These are phyloP conservation scores for Cryptococcus deneoformans DNA, from an alignment of 1,284 basidiomycete species.

Conservation along the genomic window DNA sequence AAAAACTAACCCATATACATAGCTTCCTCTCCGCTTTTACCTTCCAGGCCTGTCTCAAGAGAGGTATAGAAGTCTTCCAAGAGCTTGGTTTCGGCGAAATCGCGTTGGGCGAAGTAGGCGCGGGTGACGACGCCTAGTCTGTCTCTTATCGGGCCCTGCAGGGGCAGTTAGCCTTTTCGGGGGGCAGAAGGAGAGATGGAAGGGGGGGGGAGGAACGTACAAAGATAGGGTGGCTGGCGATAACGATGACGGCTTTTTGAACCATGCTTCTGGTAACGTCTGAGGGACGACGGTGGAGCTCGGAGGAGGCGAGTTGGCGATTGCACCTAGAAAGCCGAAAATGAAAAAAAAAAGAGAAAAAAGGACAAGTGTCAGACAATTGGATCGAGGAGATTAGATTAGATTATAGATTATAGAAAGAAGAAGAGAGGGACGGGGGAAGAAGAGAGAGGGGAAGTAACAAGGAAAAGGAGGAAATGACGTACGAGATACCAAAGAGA, in stretches of 20 bases:
- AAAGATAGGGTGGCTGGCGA: slow-evolving; percentile 86
- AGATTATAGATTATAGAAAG: no score
- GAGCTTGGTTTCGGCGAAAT: slow-evolving; percentile 79
- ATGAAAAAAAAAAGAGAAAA: not conserved
- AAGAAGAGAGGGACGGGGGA: no score
- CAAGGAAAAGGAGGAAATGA: not conserved
- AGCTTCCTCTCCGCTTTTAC: slow-evolving; percentile 40
- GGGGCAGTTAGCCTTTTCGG: not conserved
- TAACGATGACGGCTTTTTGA: slow-evolving; percentile 95
- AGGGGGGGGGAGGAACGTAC: slow-evolving; percentile 40
- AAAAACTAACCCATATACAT: slow-evolving; percentile 43
- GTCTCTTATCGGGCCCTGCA: slow-evolving; percentile 38
- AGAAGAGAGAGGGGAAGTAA: no score
- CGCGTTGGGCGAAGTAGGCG: slow-evolving; percentile 82
- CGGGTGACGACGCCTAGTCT: slow-evolving; percentile 91
- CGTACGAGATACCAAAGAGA: slow-evolving; percentile 85
- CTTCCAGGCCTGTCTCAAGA: slow-evolving; percentile 56
- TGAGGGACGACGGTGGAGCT: slow-evolving; percentile 73
- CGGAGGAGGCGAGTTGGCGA: slow-evolving; percentile 82
- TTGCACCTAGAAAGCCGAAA: slow-evolving; percentile 66
- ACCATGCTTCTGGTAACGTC: slow-evolving; percentile 96
- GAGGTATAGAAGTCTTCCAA: slow-evolving; percentile 76
- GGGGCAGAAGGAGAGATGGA: slow-evolving; percentile 6
- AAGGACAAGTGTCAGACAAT: slow-evolving; percentile 55
- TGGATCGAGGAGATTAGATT: no score